phyloP scores from a whole-genome alignment of 352 stramenopile species.

The Globisporangium carolinianum region DNA sequence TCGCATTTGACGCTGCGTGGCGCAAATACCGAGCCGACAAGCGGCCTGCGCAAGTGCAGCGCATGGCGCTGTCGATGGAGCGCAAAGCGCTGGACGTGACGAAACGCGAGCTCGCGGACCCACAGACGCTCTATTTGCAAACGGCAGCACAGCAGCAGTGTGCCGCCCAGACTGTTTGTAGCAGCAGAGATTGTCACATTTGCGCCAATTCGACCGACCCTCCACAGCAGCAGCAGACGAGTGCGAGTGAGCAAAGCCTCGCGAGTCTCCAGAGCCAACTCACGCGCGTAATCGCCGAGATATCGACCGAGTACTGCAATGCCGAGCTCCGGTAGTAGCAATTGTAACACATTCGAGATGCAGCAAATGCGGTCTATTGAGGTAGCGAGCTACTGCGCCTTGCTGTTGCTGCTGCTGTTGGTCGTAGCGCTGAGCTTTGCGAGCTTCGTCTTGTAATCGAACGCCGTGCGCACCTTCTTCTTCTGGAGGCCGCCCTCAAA shows the following conservation, averaged over 20 bases:
- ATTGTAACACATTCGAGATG: too few species aligned
- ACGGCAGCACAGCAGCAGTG: too few species aligned
- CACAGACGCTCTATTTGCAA: constrained; percentile 30
- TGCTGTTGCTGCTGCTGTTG: not conserved
- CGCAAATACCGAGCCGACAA: constrained; percentile 9
- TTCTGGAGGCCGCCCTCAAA: constrained; percentile 70
- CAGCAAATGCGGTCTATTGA: too few species aligned
- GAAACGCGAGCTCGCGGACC: constrained; percentile 35
- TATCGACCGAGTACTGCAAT: constrained; percentile 41
- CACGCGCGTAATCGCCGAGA: constrained; percentile 40
- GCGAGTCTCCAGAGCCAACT: constrained; percentile 33
- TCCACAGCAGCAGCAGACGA: too few species aligned
- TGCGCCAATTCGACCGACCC: too few species aligned
- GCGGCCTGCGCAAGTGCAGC: constrained; percentile 27
- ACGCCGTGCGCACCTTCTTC: constrained; percentile 63
- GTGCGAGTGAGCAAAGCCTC: constrained; percentile 23
- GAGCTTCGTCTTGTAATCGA: constrained; percentile 35
- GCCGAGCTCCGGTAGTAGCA: constrained; percentile 22
- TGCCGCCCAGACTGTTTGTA: too few species aligned
- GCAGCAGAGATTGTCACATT: too few species aligned
- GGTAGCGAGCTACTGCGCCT: not conserved
- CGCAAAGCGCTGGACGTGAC: constrained; percentile 29
- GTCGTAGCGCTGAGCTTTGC: constrained; percentile 4
- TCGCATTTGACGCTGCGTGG: too few species aligned
- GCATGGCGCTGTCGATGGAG: constrained; percentile 44